Base-by-base conservation (phyloP, 1,139 yeast genomes). In the Pneumocystis canis region DNA sequence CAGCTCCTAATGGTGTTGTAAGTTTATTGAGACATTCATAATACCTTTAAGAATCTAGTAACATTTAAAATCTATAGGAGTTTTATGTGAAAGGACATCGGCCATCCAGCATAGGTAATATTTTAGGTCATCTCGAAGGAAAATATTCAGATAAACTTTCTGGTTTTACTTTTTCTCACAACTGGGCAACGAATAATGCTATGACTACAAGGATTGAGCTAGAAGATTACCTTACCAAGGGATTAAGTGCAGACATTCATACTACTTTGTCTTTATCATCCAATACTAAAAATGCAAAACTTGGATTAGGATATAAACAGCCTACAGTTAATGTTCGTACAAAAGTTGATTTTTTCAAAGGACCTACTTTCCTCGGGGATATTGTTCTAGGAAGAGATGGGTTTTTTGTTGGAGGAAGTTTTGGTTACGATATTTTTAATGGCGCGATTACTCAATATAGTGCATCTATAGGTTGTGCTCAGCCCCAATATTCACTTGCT, bases 31-130 rank as follows among this genome's bases (percentile, higher is more conserved):
- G 33, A 25, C 37, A 30, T 16, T 11, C 14, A 28, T 2, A 30
- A 31, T 58, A 18, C 28, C 16, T 62, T 28, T 33, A n/a, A 25
- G 54, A 40, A n/a, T 20, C 3, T 56, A 16, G 14, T 2, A 11
- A 14, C 14, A 20, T 20, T 31, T 20, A 53, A 18, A 30, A 31
- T 47, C 28, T 16, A 14, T 58, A 65, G 67, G 60, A 89, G 66
- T 92, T 92, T 83, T 83, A 95, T 72, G 89, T 89, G 74, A 89
- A 88, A 81, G 97, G 96, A 76, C 89, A 88, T 80, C 85, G 94
- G 71, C 82, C 84, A 73, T 76, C 77, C 66, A 84, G 84, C 78
- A 87, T 84, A 73, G 86, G 87, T 74, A 79, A 92, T 71, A 84
- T 94, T 72, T 84, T 90, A 69, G 96, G 96, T 71, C 84, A 87